Evolutionary conservation across 2,329 filamentous ascomycete species (phyloP).

Genomic region (Alternaria brassicicola): DNA sequence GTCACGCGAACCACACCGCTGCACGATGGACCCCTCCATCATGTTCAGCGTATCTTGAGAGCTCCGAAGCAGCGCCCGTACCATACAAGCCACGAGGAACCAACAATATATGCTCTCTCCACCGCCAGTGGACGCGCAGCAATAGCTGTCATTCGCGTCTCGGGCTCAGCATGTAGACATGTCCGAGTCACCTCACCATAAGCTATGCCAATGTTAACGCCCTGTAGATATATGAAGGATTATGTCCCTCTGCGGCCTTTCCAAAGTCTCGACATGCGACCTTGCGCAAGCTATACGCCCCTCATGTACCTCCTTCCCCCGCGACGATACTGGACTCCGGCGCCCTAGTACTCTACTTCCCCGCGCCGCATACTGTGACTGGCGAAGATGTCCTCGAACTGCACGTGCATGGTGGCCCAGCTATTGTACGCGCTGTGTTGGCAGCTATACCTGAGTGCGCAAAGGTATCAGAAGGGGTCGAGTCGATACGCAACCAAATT

Average conservation of each 20-base stretch:
- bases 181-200: constrained; percentile 49
- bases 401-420: constrained; percentile 90
- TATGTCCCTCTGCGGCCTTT: constrained; percentile 62
- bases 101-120: constrained; percentile 90
- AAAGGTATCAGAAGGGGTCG: constrained; percentile 1
- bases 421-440: constrained; percentile 86
- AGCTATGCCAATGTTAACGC: not conserved
- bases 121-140: constrained; percentile 84
- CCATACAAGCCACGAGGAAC: constrained; percentile 29
- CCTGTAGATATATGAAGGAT: constrained; percentile 66
- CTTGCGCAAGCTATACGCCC: constrained; percentile 75
- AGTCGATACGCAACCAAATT: constrained; percentile 51
- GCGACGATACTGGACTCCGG: constrained; percentile 71
- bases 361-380: constrained; percentile 79
- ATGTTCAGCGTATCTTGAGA: constrained; percentile 23
- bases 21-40: constrained; percentile 6
- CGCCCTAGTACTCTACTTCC: constrained; percentile 83
- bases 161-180: constrained; percentile 74
- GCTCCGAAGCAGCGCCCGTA: constrained; percentile 14
- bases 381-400: constrained; percentile 92
- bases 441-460: constrained; percentile 70
- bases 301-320: constrained; percentile 48
- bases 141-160: constrained; percentile 88
- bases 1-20: not conserved
- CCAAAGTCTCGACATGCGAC: constrained; percentile 69